Evolutionary conservation across 2,329 filamentous ascomycete genomes (phyloP), one percentile per base, ranked within the genome.

Genomic region (Xylariaceae sp.): DNA sequence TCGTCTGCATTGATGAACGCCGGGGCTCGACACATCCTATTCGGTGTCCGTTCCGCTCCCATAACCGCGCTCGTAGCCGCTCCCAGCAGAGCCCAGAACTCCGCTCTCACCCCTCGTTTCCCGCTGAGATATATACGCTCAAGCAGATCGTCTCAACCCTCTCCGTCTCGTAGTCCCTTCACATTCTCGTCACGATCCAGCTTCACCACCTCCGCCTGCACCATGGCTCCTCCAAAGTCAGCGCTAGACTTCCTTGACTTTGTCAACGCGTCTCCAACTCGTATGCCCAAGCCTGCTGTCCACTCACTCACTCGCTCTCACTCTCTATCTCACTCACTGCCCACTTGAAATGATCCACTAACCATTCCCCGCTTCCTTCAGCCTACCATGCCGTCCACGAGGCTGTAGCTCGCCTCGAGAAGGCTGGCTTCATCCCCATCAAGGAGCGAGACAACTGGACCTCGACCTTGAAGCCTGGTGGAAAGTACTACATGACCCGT

Each of bases 401-500:
- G 53, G 85, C 92, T 65, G 88, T 88, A 68, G 77, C 86, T 64
- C 87, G 89, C 57, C 83, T 99, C 56, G 83, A 88, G 67, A 84
- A 88, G 67, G 92, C 90, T 53, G 92, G 93, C 60, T 99, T 97
- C 80, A 82, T 84, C 69, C 85, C 88, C 68, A 90, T 99, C 76
- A 90, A 87, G 80, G 93, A 97, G 77, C 89, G 90, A 68, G 91
- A 97, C 71, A 86, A 89, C 51, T 97, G 94, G 93, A 83, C 88
- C 11, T 85, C 88, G 1, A 84, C 82, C 51, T 83, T 96, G 63
- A 83, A 86, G 59, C 90, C 92, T 18, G 92, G 93, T 64, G 92
- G 93, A 64, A 97, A 95, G 77, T 97, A 97, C 81, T 97, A 92
- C 77, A 84, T 97, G 70, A 97, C 93, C 52, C 88, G 93, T 65